Evolutionary conservation across 176 grass and related monocot species (phyloP).

Genomic region (Avena insularis): DNA sequence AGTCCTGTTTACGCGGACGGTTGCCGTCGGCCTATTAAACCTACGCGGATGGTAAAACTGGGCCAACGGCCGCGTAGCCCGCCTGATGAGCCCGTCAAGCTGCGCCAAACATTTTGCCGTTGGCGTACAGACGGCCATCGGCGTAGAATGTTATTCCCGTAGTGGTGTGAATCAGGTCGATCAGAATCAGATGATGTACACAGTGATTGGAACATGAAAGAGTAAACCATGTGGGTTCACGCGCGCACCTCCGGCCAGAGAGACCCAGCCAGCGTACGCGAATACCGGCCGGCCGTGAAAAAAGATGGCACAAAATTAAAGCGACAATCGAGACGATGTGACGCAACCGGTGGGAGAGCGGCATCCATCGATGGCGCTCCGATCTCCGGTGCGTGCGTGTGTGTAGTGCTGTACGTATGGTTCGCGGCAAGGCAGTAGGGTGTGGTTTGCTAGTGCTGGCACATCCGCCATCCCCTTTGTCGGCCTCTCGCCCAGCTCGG

Average conservation of each 20-base stretch:
- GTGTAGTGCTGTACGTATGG: neutral
- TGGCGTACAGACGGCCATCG: too few relatives aligned
- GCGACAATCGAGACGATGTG: neutral
- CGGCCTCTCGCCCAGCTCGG: slow-evolving; percentile 32
- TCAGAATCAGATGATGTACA: neutral
- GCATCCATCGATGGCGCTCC: slow-evolving; percentile 4
- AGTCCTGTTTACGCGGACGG: too few relatives aligned
- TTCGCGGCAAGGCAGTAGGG: neutral
- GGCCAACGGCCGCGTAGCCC: too few relatives aligned
- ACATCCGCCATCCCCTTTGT: slow-evolving; percentile 42
- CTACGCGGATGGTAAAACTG: too few relatives aligned
- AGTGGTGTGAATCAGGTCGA: neutral
- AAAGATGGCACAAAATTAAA: neutral
- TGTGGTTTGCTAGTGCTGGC: slow-evolving; percentile 39
- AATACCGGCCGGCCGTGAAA: neutral
- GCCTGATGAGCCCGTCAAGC: too few relatives aligned
- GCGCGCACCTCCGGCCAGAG: neutral
- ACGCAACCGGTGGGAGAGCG: neutral
- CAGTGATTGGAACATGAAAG: neutral
- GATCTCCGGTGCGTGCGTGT: neutral
- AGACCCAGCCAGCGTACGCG: neutral
- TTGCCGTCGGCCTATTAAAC: too few relatives aligned
- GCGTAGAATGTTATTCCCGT: too few relatives aligned
- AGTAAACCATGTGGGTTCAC: neutral
- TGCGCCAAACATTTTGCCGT: too few relatives aligned